Evolutionary conservation across 345 rosid species (phyloP).

Genomic region (Iberis pinnata): DNA sequence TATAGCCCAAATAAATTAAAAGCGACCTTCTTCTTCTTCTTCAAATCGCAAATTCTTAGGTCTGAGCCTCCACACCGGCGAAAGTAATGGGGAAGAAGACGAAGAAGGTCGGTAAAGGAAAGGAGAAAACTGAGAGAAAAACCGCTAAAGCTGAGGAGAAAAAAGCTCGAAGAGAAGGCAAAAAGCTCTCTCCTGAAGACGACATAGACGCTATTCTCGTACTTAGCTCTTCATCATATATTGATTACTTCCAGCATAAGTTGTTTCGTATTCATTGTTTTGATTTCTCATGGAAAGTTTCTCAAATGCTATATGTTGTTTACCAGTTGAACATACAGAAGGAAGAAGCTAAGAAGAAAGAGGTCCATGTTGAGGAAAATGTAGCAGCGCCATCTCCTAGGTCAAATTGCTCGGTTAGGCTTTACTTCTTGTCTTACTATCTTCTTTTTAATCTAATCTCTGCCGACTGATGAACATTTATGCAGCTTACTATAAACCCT

Average conservation of each 20-base stretch:
- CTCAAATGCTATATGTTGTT: background rate
- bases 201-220: constrained; percentile 95
- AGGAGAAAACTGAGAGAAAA: constrained; percentile 82
- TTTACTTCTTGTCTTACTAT: background rate
- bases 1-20: too few relatives aligned
- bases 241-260: too few relatives aligned
- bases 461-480: background rate
- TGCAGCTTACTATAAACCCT: constrained; percentile 71
- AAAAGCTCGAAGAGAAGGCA: constrained; percentile 70
- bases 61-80: too few relatives aligned
- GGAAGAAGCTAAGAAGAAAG: constrained; percentile 94
- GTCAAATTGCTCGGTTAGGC: constrained; percentile 73
- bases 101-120: constrained; percentile 85
- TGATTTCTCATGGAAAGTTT: background rate
- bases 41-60: too few relatives aligned
- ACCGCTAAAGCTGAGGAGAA: constrained; percentile 87
- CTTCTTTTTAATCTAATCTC: background rate
- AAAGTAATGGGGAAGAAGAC: constrained; percentile 93
- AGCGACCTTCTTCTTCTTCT: too few relatives aligned
- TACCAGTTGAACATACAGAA: constrained; percentile 67
- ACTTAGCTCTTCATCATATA: constrained; percentile 12
- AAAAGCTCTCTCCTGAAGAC: constrained; percentile 85
- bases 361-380: constrained; percentile 79
- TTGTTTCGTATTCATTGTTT: background rate
- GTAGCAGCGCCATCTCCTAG: constrained; percentile 87